Conservation (phyloP, 345 rosid genomes). For the Rhodomyrtus tomentosa region DNA sequence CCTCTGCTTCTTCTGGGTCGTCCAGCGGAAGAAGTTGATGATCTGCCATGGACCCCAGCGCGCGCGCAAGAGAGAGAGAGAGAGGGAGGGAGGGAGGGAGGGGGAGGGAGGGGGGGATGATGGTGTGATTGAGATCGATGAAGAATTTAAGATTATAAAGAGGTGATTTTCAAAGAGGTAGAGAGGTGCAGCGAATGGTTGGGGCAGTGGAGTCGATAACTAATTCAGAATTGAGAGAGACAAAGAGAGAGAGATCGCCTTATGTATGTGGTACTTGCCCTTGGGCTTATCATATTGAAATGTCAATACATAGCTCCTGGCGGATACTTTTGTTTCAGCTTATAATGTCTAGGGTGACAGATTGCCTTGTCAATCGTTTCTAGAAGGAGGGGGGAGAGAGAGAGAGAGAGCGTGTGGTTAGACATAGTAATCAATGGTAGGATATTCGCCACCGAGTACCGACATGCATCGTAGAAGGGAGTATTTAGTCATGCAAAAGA, state of each 20-base stretch:
- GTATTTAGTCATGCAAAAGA: neutral
- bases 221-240: neutral
- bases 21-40: neutral
- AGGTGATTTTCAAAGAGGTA: neutral
- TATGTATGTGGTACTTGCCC: neutral
- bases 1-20: conserved; percentile 16
- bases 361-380: neutral
- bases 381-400: neutral
- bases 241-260: neutral
- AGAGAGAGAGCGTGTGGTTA: neutral
- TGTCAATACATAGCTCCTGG: neutral
- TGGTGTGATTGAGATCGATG: neutral
- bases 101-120: too few relatives aligned
- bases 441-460: neutral
- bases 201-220: neutral
- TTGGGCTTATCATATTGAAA: neutral
- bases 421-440: neutral
- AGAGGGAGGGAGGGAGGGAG: neutral
- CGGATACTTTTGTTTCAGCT: neutral
- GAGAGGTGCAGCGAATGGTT: neutral
- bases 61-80: neutral
- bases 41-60: neutral
- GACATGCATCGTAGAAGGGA: neutral
- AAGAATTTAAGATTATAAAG: neutral
- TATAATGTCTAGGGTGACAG: neutral